A percentile compares a stretch with the other conserved stretches of the same genome.
Conservation (phyloP, 2,329 filamentous ascomycete species). For the Trichoderma pleuroti region DNA sequence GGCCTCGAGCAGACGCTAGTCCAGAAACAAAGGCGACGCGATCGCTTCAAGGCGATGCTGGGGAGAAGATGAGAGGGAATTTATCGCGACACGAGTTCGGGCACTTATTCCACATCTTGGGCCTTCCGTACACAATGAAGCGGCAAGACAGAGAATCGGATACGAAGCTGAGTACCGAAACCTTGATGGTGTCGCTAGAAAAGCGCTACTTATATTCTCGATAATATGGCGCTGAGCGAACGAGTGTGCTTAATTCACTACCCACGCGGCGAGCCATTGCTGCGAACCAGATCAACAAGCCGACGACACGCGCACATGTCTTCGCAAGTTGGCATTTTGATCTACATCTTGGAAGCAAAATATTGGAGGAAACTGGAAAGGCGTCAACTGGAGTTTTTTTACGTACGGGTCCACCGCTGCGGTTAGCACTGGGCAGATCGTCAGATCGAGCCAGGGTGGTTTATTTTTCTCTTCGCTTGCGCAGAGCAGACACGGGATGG, state of each 20-base stretch:
- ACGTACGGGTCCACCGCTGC: background rate
- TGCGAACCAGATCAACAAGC: background rate
- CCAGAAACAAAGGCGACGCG: slow-evolving; percentile 3
- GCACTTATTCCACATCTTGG: background rate
- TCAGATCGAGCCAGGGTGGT: background rate
- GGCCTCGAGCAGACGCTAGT: background rate
- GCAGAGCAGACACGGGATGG: background rate
- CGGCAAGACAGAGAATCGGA: background rate
- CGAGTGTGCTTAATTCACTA: background rate
- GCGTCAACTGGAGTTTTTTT: background rate
- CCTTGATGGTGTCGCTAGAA: background rate
- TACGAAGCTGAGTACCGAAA: background rate
- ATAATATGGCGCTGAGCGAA: background rate
- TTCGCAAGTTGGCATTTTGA: background rate
- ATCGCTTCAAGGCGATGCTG: background rate
- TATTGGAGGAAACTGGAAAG: background rate
- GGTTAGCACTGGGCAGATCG: background rate
- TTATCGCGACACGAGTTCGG: background rate
- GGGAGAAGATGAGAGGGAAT: background rate
- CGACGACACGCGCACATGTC: background rate
- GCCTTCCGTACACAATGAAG: too few species aligned
- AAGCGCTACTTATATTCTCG: background rate
- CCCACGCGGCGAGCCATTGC: background rate
- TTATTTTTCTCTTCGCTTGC: background rate
- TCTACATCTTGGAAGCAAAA: background rate